Evolutionary conservation across 441 rosid species (phyloP), one percentile per base, ranked within the genome.

Genomic region (Populus hybrid): DNA sequence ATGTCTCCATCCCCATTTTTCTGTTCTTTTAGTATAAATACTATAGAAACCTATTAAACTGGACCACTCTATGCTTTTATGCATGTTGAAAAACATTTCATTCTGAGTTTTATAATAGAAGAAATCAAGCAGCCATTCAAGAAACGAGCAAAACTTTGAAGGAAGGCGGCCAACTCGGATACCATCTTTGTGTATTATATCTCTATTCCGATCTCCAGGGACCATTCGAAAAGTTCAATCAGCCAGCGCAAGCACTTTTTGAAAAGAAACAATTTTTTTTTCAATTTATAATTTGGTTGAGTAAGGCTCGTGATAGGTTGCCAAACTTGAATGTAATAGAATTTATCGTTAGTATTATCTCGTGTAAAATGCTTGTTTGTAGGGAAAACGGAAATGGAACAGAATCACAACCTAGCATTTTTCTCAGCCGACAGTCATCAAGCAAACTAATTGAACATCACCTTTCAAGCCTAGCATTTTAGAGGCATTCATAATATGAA

Each of bases 141-240:
- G 73, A 70, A 72, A 79, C 76, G 42, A 6, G 24, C 75, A 69
- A 76, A 65, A 28, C 85, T 79, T 82, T 70, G 80, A 79, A 79
- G 73, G 80, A 79, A 79, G 76, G 82, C 76, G n/a, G 73, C 72
- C 67, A 36, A 36, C 67, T 6, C 24, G 21, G 9, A 28, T 57
- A n/a, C 63, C 40, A 10, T 35, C 6, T 35, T 79, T 9, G 59
- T 68, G 59, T 16, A 32, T 5, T 74, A 30, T 14, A 30, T 14
- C 34, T 66, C 66, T 61, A 19, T 35, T 6, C 23, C 4, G 21
- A 61, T 16, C 9, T 19, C n/a, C 0, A 14, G 66, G 66, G 66
- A 61, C 66, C 66, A 61, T n/a, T 18, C 8, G 8, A 61, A 61
- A 61, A 61, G 66, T 61, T 61, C 21, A 61, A n/a, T n/a, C 66